Conservation (phyloP, 495 filamentous ascomycete species). For the Friedmanniomyces simplex region DNA sequence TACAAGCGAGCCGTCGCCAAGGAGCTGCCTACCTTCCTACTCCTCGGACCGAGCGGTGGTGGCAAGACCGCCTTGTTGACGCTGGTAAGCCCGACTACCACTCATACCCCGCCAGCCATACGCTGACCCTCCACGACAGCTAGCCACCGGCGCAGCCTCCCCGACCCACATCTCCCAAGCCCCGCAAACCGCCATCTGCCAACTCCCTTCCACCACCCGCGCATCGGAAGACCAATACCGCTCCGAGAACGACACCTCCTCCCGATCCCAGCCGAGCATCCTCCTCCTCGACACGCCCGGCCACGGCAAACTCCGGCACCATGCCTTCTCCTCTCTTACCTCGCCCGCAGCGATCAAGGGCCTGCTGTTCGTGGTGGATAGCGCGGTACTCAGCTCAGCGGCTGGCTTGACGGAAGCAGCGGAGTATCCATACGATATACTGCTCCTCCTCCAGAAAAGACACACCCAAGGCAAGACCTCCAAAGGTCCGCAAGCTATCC, state of each 20-base stretch:
- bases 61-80: conserved; percentile 86
- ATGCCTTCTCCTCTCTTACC: conserved; percentile 29
- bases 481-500: conserved; percentile 51
- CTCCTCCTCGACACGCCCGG: conserved; percentile 81
- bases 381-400: conserved; percentile 55
- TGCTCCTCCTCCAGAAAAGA: conserved; percentile 70
- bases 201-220: conserved; percentile 51
- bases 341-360: conserved; percentile 48
- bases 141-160: conserved; percentile 37
- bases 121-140: conserved; percentile 30
- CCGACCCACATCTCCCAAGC: conserved; percentile 75
- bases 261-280: conserved; percentile 57
- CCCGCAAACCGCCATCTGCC: conserved; percentile 59
- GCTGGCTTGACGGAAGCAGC: conserved; percentile 49
- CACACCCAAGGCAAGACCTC: conserved; percentile 46
- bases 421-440: conserved; percentile 75
- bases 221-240: conserved; percentile 59
- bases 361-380: conserved; percentile 82
- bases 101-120: background rate
- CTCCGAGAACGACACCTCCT: conserved; percentile 56
- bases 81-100: conserved; percentile 42
- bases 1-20: conserved; percentile 51
- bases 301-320: conserved; percentile 78
- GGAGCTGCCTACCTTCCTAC: conserved; percentile 67
- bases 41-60: conserved; percentile 71